These are phyloP conservation scores for Annulohypoxylon stygium DNA, from an alignment of 495 filamentous ascomycete species.

Conservation along the genomic window DNA sequence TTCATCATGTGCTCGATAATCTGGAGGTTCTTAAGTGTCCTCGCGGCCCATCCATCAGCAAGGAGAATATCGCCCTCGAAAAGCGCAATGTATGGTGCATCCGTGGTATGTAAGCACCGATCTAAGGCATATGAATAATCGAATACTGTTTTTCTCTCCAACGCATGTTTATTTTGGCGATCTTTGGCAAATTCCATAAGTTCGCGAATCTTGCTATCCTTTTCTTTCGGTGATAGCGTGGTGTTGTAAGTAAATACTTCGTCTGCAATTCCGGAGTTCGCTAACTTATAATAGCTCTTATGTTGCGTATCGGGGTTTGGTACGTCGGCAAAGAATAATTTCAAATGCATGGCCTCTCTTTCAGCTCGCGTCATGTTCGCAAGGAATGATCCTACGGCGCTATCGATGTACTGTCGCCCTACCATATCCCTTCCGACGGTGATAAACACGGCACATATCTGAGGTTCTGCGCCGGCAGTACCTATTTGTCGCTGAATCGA, in stretches of 20 bases:
- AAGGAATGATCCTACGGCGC: conserved; percentile 54
- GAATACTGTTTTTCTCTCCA: conserved; percentile 54
- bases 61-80: conserved; percentile 66
- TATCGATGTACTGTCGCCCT: conserved; percentile 53
- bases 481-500: conserved; percentile 26
- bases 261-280: conserved; percentile 42
- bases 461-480: conserved; percentile 46
- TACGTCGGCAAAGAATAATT: conserved; percentile 55
- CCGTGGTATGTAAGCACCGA: conserved; percentile 54
- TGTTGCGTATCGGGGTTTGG: conserved; percentile 47
- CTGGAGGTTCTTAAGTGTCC: conserved; percentile 55
- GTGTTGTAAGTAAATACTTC: conserved; percentile 48
- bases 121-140: conserved; percentile 62
- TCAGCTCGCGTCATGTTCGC: conserved; percentile 54
- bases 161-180: conserved; percentile 40
- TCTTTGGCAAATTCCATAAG: conserved; percentile 47
- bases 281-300: conserved; percentile 43
- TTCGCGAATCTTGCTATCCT: conserved; percentile 39
- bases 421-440: conserved; percentile 52
- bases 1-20: conserved; percentile 51
- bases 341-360: conserved; percentile 49
- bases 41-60: conserved; percentile 61
- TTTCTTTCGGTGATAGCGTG: conserved; percentile 35
- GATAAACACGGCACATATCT: conserved; percentile 55
- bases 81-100: conserved; percentile 60